A percentile compares a stretch with the other conserved stretches of the same genome.
Evolutionary conservation across 345 rosid genomes (phyloP).

Genomic region (Lumnitzera racemosa): DNA sequence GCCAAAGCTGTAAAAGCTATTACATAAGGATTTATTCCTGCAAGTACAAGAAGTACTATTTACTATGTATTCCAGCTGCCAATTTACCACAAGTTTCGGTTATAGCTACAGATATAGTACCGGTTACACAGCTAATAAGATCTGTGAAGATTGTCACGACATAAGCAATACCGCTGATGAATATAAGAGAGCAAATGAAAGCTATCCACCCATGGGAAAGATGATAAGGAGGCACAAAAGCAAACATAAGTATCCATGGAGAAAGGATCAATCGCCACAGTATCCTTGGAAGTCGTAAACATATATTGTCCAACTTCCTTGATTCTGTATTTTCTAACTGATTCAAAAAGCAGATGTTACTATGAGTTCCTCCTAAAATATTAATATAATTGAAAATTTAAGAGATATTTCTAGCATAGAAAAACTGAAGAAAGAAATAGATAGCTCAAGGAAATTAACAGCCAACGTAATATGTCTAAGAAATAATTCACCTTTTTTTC

Average conservation of each 20-base stretch:
- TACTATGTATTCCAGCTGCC: constrained; percentile 3
- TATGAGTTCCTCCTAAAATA: no score
- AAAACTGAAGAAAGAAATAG: no score
- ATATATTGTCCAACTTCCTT: constrained; percentile 41
- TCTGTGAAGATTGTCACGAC: constrained; percentile 68
- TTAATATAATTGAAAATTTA: no score
- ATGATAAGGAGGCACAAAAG: constrained; percentile 82
- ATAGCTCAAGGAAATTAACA: no score
- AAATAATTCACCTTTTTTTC: no score
- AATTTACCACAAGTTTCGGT: constrained; percentile 5
- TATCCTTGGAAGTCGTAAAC: constrained; percentile 30
- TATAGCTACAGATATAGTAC: constrained; percentile 21
- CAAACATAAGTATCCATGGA: constrained; percentile 82
- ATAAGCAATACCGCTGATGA: constrained; percentile 80
- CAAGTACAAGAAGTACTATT: background rate
- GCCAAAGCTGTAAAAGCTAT: constrained; percentile 94
- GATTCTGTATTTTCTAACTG: constrained; percentile 64
- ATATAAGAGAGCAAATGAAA: constrained; percentile 69
- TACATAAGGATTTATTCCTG: constrained; percentile 90
- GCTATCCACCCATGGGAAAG: constrained; percentile 93
- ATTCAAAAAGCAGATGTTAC: constrained; percentile 13
- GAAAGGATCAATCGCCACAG: constrained; percentile 56
- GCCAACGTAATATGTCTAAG: no score
- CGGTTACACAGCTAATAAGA: constrained; percentile 89
- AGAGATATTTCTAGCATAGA: no score